These are phyloP conservation scores for Speleostelium caveatum DNA, from an alignment of 78 protist species.

Conservation along the genomic window DNA sequence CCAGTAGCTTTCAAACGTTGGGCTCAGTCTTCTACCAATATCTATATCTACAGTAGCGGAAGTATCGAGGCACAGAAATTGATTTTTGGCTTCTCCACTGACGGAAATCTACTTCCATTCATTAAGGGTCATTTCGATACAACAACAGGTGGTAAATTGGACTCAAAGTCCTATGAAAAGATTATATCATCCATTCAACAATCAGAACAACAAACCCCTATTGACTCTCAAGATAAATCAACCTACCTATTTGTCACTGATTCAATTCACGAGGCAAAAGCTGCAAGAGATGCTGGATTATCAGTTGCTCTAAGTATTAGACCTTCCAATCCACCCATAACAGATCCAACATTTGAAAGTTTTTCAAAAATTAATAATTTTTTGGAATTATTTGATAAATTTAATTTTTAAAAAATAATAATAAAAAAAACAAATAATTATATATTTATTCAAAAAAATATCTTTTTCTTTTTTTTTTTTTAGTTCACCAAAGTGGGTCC, in stretches of 20 bases:
- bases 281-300: constrained; percentile 54
- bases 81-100: constrained; percentile 64
- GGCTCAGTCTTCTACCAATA: background rate
- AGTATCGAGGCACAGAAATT: constrained; percentile 89
- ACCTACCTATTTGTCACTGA: constrained; percentile 84
- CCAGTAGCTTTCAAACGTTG: constrained; percentile 46
- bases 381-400: constrained; percentile 46
- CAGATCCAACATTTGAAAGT: background rate
- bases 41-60: constrained; percentile 89
- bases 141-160: constrained; percentile 68
- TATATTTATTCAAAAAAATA: background rate
- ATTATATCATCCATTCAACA: constrained; percentile 44
- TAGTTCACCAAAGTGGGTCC: too few species aligned
- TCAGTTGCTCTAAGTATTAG: constrained; percentile 18
- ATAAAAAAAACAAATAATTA: background rate
- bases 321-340: constrained; percentile 50
- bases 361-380: constrained; percentile 19
- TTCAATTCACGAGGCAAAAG: constrained; percentile 80
- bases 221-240: background rate
- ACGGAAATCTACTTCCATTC: constrained; percentile 68
- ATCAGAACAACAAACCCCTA: background rate
- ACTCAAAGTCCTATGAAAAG: constrained; percentile 43
- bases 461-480: too few species aligned
- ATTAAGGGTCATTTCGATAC: constrained; percentile 88
- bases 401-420: constrained; percentile 13